Base-by-base conservation (phyloP, 2,329 filamentous ascomycete genomes). In the Aureobasidium sp. region DNA sequence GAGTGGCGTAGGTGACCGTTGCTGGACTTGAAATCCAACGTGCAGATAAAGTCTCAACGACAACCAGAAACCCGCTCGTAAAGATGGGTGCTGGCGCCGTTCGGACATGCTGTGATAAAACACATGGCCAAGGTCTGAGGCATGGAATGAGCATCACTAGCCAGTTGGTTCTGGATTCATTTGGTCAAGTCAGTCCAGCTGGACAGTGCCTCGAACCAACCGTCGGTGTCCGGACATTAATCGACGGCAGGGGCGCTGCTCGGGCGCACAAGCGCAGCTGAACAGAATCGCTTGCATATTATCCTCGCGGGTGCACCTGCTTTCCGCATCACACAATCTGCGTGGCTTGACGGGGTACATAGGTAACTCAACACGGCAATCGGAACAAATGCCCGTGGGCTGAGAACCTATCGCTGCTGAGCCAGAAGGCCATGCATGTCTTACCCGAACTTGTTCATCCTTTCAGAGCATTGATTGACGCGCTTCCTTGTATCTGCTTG, bases 11-110 rank as follows among this genome's bases (percentile, higher is more conserved):
- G 20, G 41, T 9, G 17, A n/a, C 53, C 39, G 50, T 52, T 55
- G 51, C 36, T 55, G 36, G 48, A 20, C 51, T 17, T 55, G 36
- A 29, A 39, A 32, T 42, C 37, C 51, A 55, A 55, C 51, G 51
- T 55, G 23, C 32, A 55, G 41, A 57, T 57, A 57, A 57, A 57
- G 53, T 57, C 53, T 57, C 53, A 57, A 57, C 53, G 53, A 34
- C 53, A 46, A 57, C 53, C 53, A 57, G 52, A 7, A 6, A 26
- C 39, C 23, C 23, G 52, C 20, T 52, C 15, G 13, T 5, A 12
- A 12, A 32, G 34, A 2, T 44, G 51, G 29, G 26, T n/a, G 23
- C 36, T 29, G 51, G n/a, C 20, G 26, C 37, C 26, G 37, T 42
- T 32, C 15, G 3, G 53, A 46, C 5, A n/a, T 26, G 17, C 52